Percentiles rank a stretch among this genome's conserved stretches.
Conservation (phyloP, 2,329 filamentous ascomycete species). For the Furcasterigmium sp. region DNA sequence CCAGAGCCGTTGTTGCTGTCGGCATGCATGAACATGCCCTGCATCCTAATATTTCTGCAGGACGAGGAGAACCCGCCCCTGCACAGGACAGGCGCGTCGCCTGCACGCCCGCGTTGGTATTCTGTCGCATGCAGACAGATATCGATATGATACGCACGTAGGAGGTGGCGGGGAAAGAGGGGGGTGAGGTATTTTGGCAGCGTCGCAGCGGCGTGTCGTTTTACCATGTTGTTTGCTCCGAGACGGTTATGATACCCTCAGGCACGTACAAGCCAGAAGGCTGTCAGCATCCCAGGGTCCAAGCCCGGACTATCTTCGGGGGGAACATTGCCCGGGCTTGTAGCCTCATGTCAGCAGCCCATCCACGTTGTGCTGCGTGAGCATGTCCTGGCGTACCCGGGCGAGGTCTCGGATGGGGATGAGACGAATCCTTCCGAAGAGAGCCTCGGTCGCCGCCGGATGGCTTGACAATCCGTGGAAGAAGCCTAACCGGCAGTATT, state of each 20-base stretch:
- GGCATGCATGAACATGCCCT: too few relatives aligned
- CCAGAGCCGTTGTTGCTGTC: too few relatives aligned
- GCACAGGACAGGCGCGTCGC: too few relatives aligned
- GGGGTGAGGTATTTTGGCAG: neutral
- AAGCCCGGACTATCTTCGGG: neutral
- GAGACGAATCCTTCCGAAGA: neutral
- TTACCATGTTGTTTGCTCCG: neutral
- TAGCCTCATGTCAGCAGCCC: neutral
- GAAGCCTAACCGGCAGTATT: neutral
- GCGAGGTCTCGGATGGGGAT: neutral
- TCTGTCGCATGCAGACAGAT: neutral
- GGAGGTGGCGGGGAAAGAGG: neutral
- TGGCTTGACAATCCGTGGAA: neutral
- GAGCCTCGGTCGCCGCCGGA: neutral
- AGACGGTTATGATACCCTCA: neutral
- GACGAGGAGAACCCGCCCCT: too few relatives aligned
- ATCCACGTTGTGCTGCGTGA: neutral
- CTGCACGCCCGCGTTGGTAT: neutral
- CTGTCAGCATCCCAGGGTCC: neutral
- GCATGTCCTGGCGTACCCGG: neutral
- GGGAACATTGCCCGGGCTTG: neutral
- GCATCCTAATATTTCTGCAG: too few relatives aligned
- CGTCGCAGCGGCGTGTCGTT: neutral
- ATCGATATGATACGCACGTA: constrained; percentile 1
- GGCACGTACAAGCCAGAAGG: neutral